phyloP scores from a whole-genome alignment of 139 green algal species.

The Ettlia oleoabundans region DNA sequence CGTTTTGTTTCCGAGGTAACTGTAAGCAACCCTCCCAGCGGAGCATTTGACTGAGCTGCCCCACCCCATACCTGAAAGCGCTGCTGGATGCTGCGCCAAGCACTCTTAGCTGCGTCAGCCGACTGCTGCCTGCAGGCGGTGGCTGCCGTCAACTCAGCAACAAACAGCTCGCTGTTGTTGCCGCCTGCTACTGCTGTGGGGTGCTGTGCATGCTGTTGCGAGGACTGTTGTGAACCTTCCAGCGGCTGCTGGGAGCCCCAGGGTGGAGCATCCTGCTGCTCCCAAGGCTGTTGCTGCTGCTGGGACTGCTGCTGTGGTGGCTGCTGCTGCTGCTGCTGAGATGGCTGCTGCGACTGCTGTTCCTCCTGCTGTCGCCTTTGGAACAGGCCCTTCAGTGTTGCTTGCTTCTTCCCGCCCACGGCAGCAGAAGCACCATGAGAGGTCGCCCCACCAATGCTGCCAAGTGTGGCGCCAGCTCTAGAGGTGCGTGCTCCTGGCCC shows the following conservation, averaged over 20 bases:
- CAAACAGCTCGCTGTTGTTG: background rate
- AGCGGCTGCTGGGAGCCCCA: background rate
- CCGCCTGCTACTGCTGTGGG: background rate
- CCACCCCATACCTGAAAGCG: too few species aligned
- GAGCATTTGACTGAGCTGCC: too few species aligned
- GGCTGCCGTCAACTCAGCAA: conserved; percentile 9
- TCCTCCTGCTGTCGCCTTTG: conserved; percentile 5
- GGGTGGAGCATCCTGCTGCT: background rate
- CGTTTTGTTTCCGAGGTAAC: too few species aligned
- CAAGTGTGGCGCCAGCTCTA: background rate
- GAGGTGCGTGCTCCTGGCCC: background rate
- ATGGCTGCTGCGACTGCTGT: background rate
- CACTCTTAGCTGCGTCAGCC: conserved; percentile 9
- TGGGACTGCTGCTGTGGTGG: background rate
- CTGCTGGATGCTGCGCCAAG: conserved; percentile 40
- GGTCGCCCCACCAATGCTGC: too few species aligned
- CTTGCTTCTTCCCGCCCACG: conserved; percentile 19
- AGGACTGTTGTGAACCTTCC: background rate
- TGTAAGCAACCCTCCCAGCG: too few species aligned
- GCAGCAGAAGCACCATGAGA: too few species aligned
- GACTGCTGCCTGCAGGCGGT: background rate
- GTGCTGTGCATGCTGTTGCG: too few species aligned
- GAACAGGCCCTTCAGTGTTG: conserved; percentile 21
- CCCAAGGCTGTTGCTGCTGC: background rate
- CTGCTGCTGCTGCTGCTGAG: conserved; percentile 8